Conservation (phyloP, 1,284 basidiomycete species). For the Coriolopsis trogii region DNA sequence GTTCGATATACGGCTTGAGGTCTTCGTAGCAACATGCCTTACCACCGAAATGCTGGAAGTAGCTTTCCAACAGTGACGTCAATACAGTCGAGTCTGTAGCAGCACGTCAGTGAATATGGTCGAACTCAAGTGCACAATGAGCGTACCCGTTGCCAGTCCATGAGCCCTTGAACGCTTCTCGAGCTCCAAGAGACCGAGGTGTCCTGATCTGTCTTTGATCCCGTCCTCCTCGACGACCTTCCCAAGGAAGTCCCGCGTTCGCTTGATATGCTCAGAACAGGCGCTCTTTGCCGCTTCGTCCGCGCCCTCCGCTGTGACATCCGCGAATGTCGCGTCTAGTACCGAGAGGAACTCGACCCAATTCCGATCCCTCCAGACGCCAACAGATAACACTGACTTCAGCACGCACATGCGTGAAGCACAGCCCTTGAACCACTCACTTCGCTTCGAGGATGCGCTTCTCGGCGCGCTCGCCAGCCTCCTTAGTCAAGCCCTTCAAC, state of each 20-base stretch:
- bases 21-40: constrained; percentile 90
- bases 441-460: constrained; percentile 57
- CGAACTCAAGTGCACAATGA: neutral
- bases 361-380: constrained; percentile 69
- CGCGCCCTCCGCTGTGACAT: constrained; percentile 35
- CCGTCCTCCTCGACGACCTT: constrained; percentile 65
- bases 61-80: constrained; percentile 56
- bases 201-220: constrained; percentile 68
- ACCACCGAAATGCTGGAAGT: constrained; percentile 74
- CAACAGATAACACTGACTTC: constrained; percentile 13
- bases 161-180: constrained; percentile 58
- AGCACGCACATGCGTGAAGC: constrained; percentile 16
- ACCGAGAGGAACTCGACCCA: constrained; percentile 83
- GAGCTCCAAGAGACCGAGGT: constrained; percentile 71
- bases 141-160: constrained; percentile 49
- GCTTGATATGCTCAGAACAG: constrained; percentile 42
- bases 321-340: constrained; percentile 64
- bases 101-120: neutral
- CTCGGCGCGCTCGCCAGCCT: constrained; percentile 63
- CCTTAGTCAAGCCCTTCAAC: constrained; percentile 51
- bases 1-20: constrained; percentile 62
- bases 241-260: constrained; percentile 56
- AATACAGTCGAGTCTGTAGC: constrained; percentile 47
- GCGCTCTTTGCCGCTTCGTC: constrained; percentile 33
- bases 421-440: constrained; percentile 39